A percentile compares a stretch with the other conserved stretches of the same genome.
These are phyloP conservation scores for Termitomyces sp. DNA, from an alignment of 768 basidiomycete genomes.

Conservation along the genomic window DNA sequence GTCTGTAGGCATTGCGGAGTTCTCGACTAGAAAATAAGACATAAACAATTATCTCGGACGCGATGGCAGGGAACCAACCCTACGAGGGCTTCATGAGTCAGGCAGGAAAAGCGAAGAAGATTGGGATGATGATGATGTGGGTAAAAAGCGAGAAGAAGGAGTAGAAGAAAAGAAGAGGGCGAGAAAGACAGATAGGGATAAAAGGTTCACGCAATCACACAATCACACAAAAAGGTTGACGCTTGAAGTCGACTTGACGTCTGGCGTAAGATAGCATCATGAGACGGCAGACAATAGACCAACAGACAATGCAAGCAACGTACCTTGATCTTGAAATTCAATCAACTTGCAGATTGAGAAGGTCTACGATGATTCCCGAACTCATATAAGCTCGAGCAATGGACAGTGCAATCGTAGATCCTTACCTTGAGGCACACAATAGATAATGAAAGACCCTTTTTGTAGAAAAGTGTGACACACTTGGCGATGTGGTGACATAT, in stretches of 20 bases:
- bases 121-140: not conserved
- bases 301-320: not conserved
- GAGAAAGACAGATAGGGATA: not conserved
- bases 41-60: not conserved
- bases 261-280: not conserved
- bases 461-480: not conserved
- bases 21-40: not conserved
- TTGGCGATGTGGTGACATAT: not conserved
- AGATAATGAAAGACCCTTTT: not conserved
- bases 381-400: not conserved
- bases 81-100: not conserved
- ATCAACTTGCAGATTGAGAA: not conserved
- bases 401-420: not conserved
- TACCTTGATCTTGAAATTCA: not conserved
- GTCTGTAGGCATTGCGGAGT: not conserved
- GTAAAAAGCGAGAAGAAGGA: not conserved
- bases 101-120: not conserved
- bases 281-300: not conserved
- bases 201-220: not conserved
- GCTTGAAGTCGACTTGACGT: not conserved
- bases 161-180: not conserved
- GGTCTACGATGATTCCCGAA: not conserved
- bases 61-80: not conserved
- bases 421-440: not conserved
- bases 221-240: not conserved